Conservation (phyloP, 1,284 basidiomycete genomes). For the Ustilago vetiveriae region DNA sequence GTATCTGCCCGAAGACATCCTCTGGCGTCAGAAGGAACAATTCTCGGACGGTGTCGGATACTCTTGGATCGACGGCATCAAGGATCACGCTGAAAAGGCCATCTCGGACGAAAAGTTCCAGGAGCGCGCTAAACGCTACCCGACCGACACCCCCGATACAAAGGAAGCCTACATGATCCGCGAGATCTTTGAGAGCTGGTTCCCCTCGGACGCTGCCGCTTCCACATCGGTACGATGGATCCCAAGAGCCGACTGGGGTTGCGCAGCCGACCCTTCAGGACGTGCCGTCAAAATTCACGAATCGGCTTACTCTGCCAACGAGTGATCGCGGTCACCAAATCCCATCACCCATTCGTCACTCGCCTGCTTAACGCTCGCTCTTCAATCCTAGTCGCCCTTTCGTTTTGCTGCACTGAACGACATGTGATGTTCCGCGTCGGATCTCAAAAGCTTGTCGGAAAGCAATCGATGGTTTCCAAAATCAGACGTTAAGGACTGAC, state of each 20-base stretch:
- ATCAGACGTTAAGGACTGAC: too few relatives aligned
- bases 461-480: too few relatives aligned
- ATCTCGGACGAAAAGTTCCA: conserved; percentile 86
- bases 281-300: conserved; percentile 95
- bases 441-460: too few relatives aligned
- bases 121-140: conserved; percentile 80
- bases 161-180: conserved; percentile 97
- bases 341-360: too few relatives aligned
- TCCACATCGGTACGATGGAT: conserved; percentile 78
- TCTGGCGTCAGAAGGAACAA: conserved; percentile 99
- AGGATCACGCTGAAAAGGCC: conserved; percentile 80
- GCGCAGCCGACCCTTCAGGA: conserved; percentile 91
- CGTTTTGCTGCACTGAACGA: too few relatives aligned
- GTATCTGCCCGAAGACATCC: conserved; percentile 90
- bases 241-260: conserved; percentile 90
- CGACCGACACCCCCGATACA: conserved; percentile 86
- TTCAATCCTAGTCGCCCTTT: too few relatives aligned
- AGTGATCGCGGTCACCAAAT: conserved; percentile 10
- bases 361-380: too few relatives aligned
- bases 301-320: conserved; percentile 76
- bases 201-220: conserved; percentile 84
- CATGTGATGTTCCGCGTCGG: too few relatives aligned
- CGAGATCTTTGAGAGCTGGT: conserved; percentile 83
- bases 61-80: conserved; percentile 99
- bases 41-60: conserved; percentile 99